Evolutionary conservation across 495 filamentous ascomycete genomes (phyloP), one percentile per base, ranked within the genome.

Genomic region (Aspergillus panamensis): DNA sequence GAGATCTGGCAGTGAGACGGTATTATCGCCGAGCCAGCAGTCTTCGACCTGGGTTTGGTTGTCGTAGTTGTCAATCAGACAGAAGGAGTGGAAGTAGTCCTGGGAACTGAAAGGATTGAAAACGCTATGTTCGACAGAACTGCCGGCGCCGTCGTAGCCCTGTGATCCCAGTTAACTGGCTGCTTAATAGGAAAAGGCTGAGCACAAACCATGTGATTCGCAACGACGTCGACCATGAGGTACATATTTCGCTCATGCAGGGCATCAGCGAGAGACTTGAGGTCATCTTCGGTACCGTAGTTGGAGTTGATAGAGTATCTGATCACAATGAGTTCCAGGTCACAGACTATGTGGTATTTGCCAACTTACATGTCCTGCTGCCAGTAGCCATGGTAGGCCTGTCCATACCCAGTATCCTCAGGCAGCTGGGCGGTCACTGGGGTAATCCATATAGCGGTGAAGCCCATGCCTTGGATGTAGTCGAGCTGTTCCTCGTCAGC

Each of bases 371-470:
- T 78, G 58, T 90, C 77, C 53, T 86, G 80, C 14, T 87, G 85
- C 88, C 87, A 91, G 69, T 88, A 92, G 3, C 88, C 88, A 61
- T 91, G 88, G 60, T 88, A 92, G 6, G 83, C 77, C 12, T 69
- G 65, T 16, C 84, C 83, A 55, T 86, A 77, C 0, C 62, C 55
- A 9, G 79, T 82, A 9, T 74, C 69, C 2, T 73, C 71, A 3
- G 77, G 65, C n/a, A 90, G 64, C 58, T 90, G 82, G 40, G 77
- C 70, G 13, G 87, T 87, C 14, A 93, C 74, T 0, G 89, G 90
- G 0, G 86, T 88, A 53, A 92, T 94, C 90, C 89, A 92, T 48
- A 92, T 79, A 20, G 89, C 87, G 37, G 86, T 87, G 60, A 93
- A 92, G 14, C 90, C 88, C 84, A 92, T 87, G 55, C 78, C 77